phyloP scores from a whole-genome alignment of 208 protist species.

The Phytomonas sp. region DNA sequence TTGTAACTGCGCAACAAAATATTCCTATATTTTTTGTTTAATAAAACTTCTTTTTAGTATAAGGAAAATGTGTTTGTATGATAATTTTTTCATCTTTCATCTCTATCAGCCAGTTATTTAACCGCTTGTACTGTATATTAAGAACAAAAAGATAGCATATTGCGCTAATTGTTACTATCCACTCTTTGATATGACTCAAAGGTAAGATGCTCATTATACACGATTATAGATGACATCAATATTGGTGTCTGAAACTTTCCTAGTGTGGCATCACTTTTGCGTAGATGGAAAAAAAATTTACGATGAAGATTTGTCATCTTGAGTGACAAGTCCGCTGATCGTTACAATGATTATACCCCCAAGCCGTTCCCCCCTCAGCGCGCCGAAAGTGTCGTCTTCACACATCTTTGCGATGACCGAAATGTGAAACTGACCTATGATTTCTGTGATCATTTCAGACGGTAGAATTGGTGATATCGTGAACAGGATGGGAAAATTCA shows the following conservation, averaged over 20 bases:
- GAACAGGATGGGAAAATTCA: background rate
- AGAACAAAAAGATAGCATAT: background rate
- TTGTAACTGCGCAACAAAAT: conserved; percentile 8
- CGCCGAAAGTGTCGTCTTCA: background rate
- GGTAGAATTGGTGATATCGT: background rate
- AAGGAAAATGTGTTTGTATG: background rate
- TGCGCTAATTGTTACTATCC: background rate
- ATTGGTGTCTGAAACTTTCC: background rate
- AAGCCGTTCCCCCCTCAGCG: background rate
- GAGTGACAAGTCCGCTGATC: background rate
- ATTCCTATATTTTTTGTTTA: conserved; percentile 3
- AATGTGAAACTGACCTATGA: background rate
- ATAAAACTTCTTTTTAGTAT: background rate
- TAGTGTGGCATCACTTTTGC: background rate
- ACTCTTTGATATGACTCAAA: background rate
- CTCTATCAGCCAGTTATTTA: background rate
- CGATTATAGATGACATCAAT: background rate
- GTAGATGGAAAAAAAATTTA: background rate
- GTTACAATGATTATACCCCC: background rate
- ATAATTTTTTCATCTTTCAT: background rate
- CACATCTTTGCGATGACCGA: background rate
- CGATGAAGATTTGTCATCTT: background rate
- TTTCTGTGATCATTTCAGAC: background rate
- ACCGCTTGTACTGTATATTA: background rate
- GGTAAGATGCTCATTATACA: background rate